Evolutionary conservation across 331 rosid species (phyloP).

Genomic region (Acacia pycnantha): DNA sequence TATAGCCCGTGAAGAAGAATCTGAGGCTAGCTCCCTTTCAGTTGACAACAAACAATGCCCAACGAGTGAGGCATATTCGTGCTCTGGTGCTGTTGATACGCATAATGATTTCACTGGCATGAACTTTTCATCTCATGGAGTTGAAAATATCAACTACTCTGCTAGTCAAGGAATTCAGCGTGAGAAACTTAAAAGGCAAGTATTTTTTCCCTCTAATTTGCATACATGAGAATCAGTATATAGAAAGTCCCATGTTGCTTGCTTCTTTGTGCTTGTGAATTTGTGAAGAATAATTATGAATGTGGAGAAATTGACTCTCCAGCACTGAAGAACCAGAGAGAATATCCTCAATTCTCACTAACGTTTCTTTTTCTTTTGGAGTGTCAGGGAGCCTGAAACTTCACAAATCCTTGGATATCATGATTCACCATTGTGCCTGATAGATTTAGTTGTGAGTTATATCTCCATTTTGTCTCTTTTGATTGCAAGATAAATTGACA

Average conservation of each 20-base stretch:
- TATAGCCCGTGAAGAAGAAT: slow-evolving; percentile 88
- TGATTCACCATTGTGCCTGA: slow-evolving; percentile 59
- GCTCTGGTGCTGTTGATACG: slow-evolving; percentile 43
- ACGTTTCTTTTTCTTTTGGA: slow-evolving; percentile 22
- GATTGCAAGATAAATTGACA: neutral
- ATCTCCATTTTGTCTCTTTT: slow-evolving; percentile 19
- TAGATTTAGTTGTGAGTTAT: slow-evolving; percentile 78
- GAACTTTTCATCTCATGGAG: slow-evolving; percentile 42
- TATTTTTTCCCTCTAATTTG: slow-evolving; percentile 21
- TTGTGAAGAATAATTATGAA: neutral
- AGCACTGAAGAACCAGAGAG: slow-evolving; percentile 18
- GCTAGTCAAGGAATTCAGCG: slow-evolving; percentile 50
- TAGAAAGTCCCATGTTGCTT: slow-evolving; percentile 1
- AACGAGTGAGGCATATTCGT: slow-evolving; percentile 72
- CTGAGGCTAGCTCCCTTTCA: slow-evolving; percentile 97
- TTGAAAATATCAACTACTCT: slow-evolving; percentile 46
- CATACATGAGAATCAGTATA: neutral
- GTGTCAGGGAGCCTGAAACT: slow-evolving; percentile 76
- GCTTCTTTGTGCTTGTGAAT: slow-evolving; percentile 3
- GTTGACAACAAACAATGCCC: slow-evolving; percentile 75
- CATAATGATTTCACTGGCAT: slow-evolving; percentile 46
- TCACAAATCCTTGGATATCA: slow-evolving; percentile 61
- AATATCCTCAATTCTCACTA: slow-evolving; percentile 5
- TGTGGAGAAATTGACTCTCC: slow-evolving; percentile 22
- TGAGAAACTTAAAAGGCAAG: slow-evolving; percentile 60